Base-by-base conservation (phyloP, 1,284 basidiomycete genomes). In the Ustilago tritici region DNA sequence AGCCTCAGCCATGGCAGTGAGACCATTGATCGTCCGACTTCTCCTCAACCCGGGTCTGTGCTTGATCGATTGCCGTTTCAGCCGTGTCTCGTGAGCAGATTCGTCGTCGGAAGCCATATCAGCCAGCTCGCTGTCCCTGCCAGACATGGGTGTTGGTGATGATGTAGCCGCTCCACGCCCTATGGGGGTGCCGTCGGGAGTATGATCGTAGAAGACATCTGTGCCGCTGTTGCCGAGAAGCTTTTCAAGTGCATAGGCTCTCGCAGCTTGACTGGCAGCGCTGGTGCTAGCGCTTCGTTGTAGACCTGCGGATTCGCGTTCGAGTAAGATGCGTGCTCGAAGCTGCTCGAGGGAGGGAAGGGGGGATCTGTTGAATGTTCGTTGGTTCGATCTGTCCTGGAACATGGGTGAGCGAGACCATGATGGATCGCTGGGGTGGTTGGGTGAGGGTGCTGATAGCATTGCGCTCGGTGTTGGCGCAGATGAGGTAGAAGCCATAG, bases 161-260 rank as follows among this genome's bases (percentile, higher is more conserved):
- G 75, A 65, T 2, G 75, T 75, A 3, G 65, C 65, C 28, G 71
- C 71, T 17, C 71, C 70, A 31, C 69, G 56, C n/a, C 61, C 76
- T 46, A 74, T 73, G 2, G 47, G 56, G 28, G 60, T 74, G 58
- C 71, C 76, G 7, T 78, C 70, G 17, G 67, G 63, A 23, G 76
- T 75, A n/a, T 72, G 65, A n/a, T 75, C 76, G 58, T 65, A 78
- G 32, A 75, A 69, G 36, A 75, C 68, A 17, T 78, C 76, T 46
- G 71, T 66, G 38, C 76, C 69, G 41, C 76, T 79, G 31, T 76
- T 75, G 58, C 84, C 84, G 17, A 85, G 69, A 3, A 85, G 76
- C 61, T 85, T 85, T 41, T 85, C 81, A 62, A 85, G 68, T 4
- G 84, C 83, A 61, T 85, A 85, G 17, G 82, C 81, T 31, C 84